These are phyloP conservation scores for Penicillium psychrofluorescens DNA, from an alignment of 495 filamentous ascomycete species.

Conservation along the genomic window DNA sequence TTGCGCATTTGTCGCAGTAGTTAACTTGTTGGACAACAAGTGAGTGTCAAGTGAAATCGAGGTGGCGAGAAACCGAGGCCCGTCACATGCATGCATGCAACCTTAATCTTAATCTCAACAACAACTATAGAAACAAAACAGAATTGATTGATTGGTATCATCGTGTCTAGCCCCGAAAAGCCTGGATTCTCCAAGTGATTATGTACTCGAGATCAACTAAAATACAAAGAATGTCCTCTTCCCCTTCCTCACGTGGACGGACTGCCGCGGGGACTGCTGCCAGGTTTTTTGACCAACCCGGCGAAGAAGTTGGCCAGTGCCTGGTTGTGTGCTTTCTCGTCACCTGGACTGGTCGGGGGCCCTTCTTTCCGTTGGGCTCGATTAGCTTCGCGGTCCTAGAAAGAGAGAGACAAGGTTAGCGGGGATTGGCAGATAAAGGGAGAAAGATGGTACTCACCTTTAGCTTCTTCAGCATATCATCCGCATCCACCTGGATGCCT, in stretches of 20 bases:
- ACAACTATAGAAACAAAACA: too few relatives aligned
- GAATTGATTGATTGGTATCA: too few relatives aligned
- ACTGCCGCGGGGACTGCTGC: slow-evolving; percentile 35
- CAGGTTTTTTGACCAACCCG: slow-evolving; percentile 53
- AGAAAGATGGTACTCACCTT: slow-evolving; percentile 48
- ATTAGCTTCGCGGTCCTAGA: slow-evolving; percentile 49
- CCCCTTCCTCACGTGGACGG: slow-evolving; percentile 23
- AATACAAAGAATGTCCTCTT: slow-evolving; percentile 15
- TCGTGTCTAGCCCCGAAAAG: too few relatives aligned
- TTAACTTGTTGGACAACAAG: too few relatives aligned
- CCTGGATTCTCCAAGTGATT: not conserved
- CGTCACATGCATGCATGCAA: too few relatives aligned
- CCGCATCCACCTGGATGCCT: slow-evolving; percentile 92
- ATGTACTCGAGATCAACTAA: slow-evolving; percentile 25
- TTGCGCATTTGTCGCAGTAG: too few relatives aligned
- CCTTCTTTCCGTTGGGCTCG: slow-evolving; percentile 41
- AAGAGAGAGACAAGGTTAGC: not conserved
- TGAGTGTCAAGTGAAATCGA: too few relatives aligned
- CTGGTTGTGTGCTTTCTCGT: slow-evolving; percentile 60
- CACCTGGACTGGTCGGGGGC: slow-evolving; percentile 25
- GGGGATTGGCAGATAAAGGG: not conserved
- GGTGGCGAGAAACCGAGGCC: too few relatives aligned
- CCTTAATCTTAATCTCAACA: too few relatives aligned
- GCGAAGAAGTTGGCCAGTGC: slow-evolving; percentile 62
- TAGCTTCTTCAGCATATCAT: slow-evolving; percentile 85